phyloP scores from a whole-genome alignment of 78 protist species.

The Salpingoeca rosetta region DNA sequence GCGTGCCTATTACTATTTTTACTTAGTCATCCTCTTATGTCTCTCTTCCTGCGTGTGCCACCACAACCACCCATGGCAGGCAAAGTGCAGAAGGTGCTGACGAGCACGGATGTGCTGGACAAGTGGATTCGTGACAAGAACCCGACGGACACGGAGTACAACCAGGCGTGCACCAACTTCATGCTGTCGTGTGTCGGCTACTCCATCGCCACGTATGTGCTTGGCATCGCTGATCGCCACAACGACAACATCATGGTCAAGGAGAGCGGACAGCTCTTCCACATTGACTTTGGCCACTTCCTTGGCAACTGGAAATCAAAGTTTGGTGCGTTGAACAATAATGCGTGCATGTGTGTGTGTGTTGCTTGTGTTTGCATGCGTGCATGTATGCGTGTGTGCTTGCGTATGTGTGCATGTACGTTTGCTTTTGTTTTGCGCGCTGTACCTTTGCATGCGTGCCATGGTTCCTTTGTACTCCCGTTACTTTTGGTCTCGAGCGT shows the following conservation, averaged over 20 bases:
- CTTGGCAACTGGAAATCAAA: conserved; percentile 69
- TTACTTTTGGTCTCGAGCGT: too few species aligned
- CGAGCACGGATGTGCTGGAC: conserved; percentile 39
- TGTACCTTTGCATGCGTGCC: too few species aligned
- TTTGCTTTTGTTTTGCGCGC: too few species aligned
- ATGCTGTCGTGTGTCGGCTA: conserved; percentile 85
- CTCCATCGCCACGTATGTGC: conserved; percentile 87
- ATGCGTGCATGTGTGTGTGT: too few species aligned
- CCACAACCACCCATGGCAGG: too few species aligned
- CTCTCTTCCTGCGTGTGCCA: too few species aligned
- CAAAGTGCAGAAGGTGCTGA: neutral
- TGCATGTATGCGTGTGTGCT: too few species aligned
- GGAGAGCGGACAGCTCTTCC: conserved; percentile 69
- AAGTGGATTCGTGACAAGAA: conserved; percentile 61
- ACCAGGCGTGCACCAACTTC: conserved; percentile 66
- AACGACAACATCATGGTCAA: conserved; percentile 76
- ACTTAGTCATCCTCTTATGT: too few species aligned
- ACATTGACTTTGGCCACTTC: conserved; percentile 79
- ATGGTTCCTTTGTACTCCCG: too few species aligned
- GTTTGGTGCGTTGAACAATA: conserved; percentile 31
- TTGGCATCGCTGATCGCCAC: conserved; percentile 95
- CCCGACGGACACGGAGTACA: conserved; percentile 20
- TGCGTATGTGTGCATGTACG: too few species aligned
- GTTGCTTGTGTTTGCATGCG: too few species aligned
- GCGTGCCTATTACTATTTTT: too few species aligned